Evolutionary conservation across 441 rosid species (phyloP).

Genomic region (Breynia disticha): DNA sequence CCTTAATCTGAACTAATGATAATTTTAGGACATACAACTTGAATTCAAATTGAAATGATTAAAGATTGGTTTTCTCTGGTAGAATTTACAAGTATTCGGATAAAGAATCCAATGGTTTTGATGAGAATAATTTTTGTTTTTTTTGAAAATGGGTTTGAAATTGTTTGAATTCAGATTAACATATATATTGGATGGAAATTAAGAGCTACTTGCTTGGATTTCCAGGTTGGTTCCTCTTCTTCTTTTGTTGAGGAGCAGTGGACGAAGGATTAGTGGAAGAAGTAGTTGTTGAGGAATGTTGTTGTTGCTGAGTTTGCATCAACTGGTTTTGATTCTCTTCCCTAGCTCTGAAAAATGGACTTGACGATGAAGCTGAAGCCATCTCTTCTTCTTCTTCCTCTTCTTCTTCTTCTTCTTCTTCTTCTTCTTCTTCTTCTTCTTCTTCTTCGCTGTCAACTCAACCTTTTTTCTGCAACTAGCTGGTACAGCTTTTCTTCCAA

Average conservation of each 20-base stretch:
- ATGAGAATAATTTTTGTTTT: conserved; percentile 14
- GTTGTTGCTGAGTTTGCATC: conserved; percentile 17
- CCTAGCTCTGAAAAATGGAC: conserved; percentile 55
- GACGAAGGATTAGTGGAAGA: conserved; percentile 37
- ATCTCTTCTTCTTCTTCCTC: conserved; percentile 25
- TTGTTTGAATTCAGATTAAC: too few relatives aligned
- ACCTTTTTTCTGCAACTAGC: not conserved
- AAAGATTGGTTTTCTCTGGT: too few relatives aligned
- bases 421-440: too few relatives aligned
- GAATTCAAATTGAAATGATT: too few relatives aligned
- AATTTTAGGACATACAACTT: too few relatives aligned
- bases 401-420: too few relatives aligned
- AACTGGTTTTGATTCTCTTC: conserved; percentile 54
- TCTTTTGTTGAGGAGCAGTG: conserved; percentile 49
- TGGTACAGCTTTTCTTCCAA: conserved; percentile 2
- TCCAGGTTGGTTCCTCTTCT: conserved; percentile 83
- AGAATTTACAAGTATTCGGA: too few relatives aligned
- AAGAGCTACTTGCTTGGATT: conserved; percentile 63
- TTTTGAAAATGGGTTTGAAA: too few relatives aligned
- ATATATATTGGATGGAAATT: too few relatives aligned
- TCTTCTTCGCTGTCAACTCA: not conserved
- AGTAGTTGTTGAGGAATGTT: conserved; percentile 41
- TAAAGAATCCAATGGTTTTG: too few relatives aligned
- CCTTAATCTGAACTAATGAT: conserved; percentile 10
- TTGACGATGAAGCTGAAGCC: conserved; percentile 73